Percentiles rank a stretch among this genome's conserved stretches.
phyloP scores from a whole-genome alignment of 768 basidiomycete species.

The Russula ochroleuca region DNA sequence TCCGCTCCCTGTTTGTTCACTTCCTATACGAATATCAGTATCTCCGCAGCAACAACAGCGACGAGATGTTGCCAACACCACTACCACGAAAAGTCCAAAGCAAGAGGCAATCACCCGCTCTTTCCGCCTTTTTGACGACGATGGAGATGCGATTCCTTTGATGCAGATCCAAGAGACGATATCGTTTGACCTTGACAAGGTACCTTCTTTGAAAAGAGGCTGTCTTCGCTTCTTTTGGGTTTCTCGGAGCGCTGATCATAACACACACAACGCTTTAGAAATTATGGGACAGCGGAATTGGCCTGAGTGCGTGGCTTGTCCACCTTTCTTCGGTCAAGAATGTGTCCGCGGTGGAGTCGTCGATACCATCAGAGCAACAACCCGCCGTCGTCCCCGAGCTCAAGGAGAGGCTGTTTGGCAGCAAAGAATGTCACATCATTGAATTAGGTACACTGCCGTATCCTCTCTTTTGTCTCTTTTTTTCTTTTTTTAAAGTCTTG shows the following conservation, averaged over 20 bases:
- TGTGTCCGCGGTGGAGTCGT: neutral
- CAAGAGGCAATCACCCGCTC: conserved; percentile 65
- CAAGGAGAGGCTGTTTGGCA: conserved; percentile 40
- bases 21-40: conserved; percentile 50
- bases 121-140: conserved; percentile 38
- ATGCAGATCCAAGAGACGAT: conserved; percentile 72
- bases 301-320: conserved; percentile 74
- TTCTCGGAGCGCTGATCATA: neutral
- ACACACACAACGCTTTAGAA: conserved; percentile 49
- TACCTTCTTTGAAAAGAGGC: too few species aligned
- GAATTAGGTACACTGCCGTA: conserved; percentile 52
- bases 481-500: neutral
- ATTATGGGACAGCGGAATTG: conserved; percentile 95
- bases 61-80: conserved; percentile 25
- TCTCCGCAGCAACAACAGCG: conserved; percentile 31
- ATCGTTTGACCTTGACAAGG: conserved; percentile 91
- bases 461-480: neutral
- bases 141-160: conserved; percentile 26
- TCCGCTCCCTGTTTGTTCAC: conserved; percentile 62
- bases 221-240: too few species aligned
- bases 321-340: conserved; percentile 28
- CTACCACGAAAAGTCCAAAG: conserved; percentile 37
- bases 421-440: conserved; percentile 44
- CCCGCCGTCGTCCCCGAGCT: conserved; percentile 28
- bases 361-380: neutral